Percentiles rank a stretch among this genome's conserved stretches.
Conservation (phyloP, 1,284 basidiomycete genomes). For the Ustilago trichophora region DNA sequence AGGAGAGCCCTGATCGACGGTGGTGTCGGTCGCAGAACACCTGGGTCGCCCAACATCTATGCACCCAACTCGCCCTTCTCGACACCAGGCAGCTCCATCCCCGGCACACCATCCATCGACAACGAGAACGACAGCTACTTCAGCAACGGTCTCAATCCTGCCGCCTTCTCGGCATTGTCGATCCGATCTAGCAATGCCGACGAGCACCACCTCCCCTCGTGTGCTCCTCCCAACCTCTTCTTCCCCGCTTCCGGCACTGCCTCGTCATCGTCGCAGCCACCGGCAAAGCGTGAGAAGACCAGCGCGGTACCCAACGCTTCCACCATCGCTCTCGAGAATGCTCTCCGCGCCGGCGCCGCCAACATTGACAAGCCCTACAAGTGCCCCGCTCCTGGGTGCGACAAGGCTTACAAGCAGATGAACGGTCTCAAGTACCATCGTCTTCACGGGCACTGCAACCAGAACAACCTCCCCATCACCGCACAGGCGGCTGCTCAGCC, state of each 20-base stretch:
- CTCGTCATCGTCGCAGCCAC: constrained; percentile 43
- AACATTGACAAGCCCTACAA: constrained; percentile 82
- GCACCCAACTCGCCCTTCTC: constrained; percentile 64
- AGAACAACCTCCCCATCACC: constrained; percentile 55
- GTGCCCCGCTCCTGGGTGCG: constrained; percentile 95
- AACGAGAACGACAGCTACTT: constrained; percentile 59
- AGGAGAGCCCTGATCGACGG: constrained; percentile 64
- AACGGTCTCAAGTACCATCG: constrained; percentile 97
- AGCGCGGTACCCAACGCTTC: constrained; percentile 32
- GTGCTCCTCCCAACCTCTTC: constrained; percentile 66
- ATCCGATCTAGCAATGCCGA: constrained; percentile 51
- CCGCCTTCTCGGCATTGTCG: constrained; percentile 62
- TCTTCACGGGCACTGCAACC: constrained; percentile 83
- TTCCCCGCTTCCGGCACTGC: constrained; percentile 62
- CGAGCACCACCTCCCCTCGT: constrained; percentile 64
- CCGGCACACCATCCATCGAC: constrained; percentile 59
- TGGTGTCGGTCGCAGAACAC: constrained; percentile 53
- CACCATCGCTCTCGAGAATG: constrained; percentile 34
- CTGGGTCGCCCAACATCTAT: constrained; percentile 57
- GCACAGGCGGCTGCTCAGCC: constrained; percentile 44
- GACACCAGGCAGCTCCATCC: constrained; percentile 61
- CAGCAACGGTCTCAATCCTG: constrained; percentile 49
- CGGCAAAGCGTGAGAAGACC: constrained; percentile 60
- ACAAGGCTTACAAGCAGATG: constrained; percentile 98
- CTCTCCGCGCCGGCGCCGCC: constrained; percentile 26